phyloP scores from a whole-genome alignment of 169 alveolate genomes.

The Plasmodium vivax region DNA sequence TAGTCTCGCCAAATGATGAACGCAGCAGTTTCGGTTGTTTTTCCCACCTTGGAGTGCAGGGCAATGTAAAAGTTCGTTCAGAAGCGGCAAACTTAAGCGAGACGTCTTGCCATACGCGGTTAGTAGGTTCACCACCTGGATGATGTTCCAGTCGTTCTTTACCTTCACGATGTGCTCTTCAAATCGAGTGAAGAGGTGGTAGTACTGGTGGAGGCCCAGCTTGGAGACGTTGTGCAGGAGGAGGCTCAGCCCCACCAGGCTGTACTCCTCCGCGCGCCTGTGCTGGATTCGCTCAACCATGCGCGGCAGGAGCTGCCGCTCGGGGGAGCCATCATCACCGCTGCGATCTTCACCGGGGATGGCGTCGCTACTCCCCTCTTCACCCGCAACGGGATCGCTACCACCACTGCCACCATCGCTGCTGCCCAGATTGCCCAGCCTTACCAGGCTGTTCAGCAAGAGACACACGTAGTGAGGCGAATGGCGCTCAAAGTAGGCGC shows the following conservation, averaged over 20 bases:
- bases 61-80: neutral
- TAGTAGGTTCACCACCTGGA: slow-evolving; percentile 36
- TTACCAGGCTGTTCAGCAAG: slow-evolving; percentile 1
- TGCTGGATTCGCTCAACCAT: neutral
- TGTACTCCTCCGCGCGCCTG: slow-evolving; percentile 15
- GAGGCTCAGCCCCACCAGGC: slow-evolving; percentile 31
- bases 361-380: neutral
- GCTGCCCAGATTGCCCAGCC: neutral
- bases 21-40: neutral
- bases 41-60: neutral
- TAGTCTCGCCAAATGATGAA: slow-evolving; percentile 8
- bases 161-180: slow-evolving; percentile 12
- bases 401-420: neutral
- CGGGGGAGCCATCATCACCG: neutral
- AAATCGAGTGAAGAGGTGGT: neutral
- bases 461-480: slow-evolving; percentile 54
- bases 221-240: slow-evolving; percentile 19
- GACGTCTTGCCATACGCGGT: slow-evolving; percentile 6
- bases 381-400: neutral
- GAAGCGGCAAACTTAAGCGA: neutral
- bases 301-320: neutral
- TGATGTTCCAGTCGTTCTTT: slow-evolving; percentile 4
- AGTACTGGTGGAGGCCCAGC: neutral
- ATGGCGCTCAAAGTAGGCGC: slow-evolving; percentile 6
- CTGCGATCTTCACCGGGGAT: neutral